Evolutionary conservation across 2,329 filamentous ascomycete genomes (phyloP).

Genomic region (Cadophora malorum): DNA sequence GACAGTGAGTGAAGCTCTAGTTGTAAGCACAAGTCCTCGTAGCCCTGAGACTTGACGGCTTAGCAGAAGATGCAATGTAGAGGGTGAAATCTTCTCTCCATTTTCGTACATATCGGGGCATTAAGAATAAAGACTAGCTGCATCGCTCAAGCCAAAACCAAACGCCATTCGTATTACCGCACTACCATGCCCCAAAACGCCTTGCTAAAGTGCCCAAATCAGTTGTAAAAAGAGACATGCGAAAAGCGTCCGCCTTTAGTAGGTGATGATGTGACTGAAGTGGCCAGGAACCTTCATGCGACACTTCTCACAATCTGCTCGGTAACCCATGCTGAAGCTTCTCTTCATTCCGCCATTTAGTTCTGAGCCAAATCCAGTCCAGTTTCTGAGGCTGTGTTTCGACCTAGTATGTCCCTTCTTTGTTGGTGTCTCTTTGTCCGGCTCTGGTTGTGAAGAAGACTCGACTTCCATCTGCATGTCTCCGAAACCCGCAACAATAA

Average conservation of each 20-base stretch:
- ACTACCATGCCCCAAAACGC: slow-evolving; percentile 29
- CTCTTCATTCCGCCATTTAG: slow-evolving; percentile 62
- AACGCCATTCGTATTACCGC: slow-evolving; percentile 1
- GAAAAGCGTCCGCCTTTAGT: slow-evolving; percentile 27
- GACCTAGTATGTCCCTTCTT: slow-evolving; percentile 45
- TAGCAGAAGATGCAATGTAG: neutral
- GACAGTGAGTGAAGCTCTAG: neutral
- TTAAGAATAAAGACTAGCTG: slow-evolving; percentile 20
- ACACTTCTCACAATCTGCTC: slow-evolving; percentile 81
- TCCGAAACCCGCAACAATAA: slow-evolving; percentile 40
- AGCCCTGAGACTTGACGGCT: too few relatives aligned
- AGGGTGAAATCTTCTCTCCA: neutral
- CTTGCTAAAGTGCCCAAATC: slow-evolving; percentile 35
- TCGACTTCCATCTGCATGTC: slow-evolving; percentile 47
- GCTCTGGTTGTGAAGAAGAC: slow-evolving; percentile 25
- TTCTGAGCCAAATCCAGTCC: slow-evolving; percentile 41
- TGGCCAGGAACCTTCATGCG: slow-evolving; percentile 76
- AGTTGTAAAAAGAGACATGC: slow-evolving; percentile 2
- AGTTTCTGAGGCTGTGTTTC: slow-evolving; percentile 45
- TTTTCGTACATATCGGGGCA: slow-evolving; percentile 10
- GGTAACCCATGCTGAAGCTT: slow-evolving; percentile 79
- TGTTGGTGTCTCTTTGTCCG: slow-evolving; percentile 36
- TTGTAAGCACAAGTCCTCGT: too few relatives aligned
- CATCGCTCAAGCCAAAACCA: slow-evolving; percentile 15
- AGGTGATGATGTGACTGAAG: slow-evolving; percentile 78